Conservation (phyloP, 495 filamentous ascomycete species). For the Parmelia sp. region DNA sequence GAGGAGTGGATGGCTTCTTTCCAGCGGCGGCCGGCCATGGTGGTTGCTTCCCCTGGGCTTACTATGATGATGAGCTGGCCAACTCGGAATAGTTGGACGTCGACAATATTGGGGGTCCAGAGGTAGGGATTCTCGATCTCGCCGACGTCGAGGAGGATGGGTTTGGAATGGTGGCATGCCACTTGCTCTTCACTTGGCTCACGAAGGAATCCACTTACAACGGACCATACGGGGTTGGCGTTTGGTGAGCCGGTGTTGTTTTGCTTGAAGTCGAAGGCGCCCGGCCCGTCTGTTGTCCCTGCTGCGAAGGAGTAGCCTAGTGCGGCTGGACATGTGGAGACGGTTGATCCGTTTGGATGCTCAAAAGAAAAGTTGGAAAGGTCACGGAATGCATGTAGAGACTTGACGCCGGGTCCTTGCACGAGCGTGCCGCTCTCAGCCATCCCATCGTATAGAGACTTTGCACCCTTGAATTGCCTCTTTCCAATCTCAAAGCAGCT, state of each 20-base stretch:
- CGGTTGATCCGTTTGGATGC: conserved; percentile 65
- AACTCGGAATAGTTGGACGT: conserved; percentile 81
- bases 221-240: conserved; percentile 75
- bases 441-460: conserved; percentile 53
- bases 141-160: conserved; percentile 85
- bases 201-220: conserved; percentile 67
- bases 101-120: conserved; percentile 91
- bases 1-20: conserved; percentile 66
- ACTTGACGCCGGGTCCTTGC: conserved; percentile 56
- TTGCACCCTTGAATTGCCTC: conserved; percentile 59
- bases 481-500: conserved; percentile 69
- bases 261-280: conserved; percentile 91
- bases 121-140: conserved; percentile 71
- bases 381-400: conserved; percentile 69
- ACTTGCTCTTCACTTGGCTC: conserved; percentile 63
- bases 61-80: conserved; percentile 86
- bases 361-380: conserved; percentile 68
- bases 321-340: conserved; percentile 81
- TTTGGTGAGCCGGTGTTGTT: conserved; percentile 63
- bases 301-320: conserved; percentile 91
- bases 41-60: conserved; percentile 85
- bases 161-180: conserved; percentile 76
- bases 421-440: conserved; percentile 40
- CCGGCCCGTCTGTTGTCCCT: conserved; percentile 89
- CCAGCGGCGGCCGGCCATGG: conserved; percentile 93